phyloP scores from a whole-genome alignment of 2,329 filamentous ascomycete genomes.

The Beauveria medogensis region DNA sequence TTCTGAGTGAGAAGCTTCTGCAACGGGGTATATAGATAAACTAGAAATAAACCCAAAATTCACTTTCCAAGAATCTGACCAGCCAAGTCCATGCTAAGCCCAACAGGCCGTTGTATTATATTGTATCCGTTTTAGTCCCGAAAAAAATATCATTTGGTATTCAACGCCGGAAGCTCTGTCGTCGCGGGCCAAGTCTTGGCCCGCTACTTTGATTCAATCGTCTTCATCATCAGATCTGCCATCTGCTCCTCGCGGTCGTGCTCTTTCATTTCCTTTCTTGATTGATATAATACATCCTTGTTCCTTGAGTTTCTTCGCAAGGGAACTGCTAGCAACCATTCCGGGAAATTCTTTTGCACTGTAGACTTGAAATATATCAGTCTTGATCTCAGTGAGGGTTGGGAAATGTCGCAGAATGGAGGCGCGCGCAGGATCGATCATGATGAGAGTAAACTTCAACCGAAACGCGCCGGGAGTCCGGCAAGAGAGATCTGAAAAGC shows the following conservation, averaged over 20 bases:
- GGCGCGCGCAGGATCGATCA: slow-evolving; percentile 54
- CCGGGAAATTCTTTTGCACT: slow-evolving; percentile 82
- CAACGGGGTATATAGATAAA: slow-evolving; percentile 9
- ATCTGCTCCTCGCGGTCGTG: not conserved
- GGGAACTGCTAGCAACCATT: slow-evolving; percentile 67
- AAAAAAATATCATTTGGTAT: not conserved
- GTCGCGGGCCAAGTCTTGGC: not conserved
- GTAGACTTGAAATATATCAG: slow-evolving; percentile 69
- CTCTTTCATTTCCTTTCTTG: slow-evolving; percentile 68
- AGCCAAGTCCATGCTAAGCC: not conserved
- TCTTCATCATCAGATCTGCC: slow-evolving; percentile 9
- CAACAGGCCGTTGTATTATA: not conserved
- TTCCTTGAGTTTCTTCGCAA: slow-evolving; percentile 67
- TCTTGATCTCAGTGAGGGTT: slow-evolving; percentile 47
- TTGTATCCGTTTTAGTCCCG: not conserved
- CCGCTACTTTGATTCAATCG: not conserved
- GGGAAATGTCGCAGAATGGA: slow-evolving; percentile 39
- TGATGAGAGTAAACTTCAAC: slow-evolving; percentile 65
- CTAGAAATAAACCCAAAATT: not conserved
- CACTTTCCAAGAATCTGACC: not conserved
- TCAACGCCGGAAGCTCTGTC: not conserved
- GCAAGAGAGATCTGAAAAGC: slow-evolving; percentile 75
- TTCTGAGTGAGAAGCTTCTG: not conserved
- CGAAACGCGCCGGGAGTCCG: slow-evolving; percentile 69
- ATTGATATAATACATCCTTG: slow-evolving; percentile 80